Evolutionary conservation across 1,284 basidiomycete genomes (phyloP).

Genomic region (Pseudozyma thailandica): DNA sequence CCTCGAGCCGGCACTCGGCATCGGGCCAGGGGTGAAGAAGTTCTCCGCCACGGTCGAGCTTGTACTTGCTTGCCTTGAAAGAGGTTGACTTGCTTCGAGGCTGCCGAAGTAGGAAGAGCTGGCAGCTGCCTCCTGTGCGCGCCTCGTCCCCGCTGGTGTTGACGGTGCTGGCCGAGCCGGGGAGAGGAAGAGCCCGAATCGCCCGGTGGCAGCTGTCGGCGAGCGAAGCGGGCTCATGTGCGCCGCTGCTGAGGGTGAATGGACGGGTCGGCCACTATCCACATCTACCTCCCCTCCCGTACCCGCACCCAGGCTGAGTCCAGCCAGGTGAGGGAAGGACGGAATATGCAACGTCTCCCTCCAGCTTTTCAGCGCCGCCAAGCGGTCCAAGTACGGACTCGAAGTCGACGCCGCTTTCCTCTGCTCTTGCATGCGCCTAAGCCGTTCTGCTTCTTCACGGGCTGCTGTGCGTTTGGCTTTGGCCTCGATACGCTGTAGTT

Average conservation of each 20-base stretch:
- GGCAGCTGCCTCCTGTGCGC: slow-evolving; percentile 30
- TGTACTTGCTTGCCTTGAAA: slow-evolving; percentile 23
- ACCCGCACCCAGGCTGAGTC: slow-evolving; percentile 8
- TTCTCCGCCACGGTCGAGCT: slow-evolving; percentile 3
- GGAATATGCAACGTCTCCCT: slow-evolving; percentile 48
- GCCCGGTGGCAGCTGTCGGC: slow-evolving; percentile 29
- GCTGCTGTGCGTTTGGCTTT: slow-evolving; percentile 19
- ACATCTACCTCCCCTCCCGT: slow-evolving; percentile 17
- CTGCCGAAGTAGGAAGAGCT: slow-evolving; percentile 9
- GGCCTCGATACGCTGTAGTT: slow-evolving; percentile 11
- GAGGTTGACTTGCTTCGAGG: background rate
- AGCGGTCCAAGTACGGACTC: slow-evolving; percentile 22
- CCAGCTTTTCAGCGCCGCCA: slow-evolving; percentile 42
- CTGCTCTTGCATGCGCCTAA: slow-evolving; percentile 13
- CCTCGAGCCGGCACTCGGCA: slow-evolving; percentile 5
- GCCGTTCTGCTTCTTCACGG: slow-evolving; percentile 23
- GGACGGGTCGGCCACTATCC: slow-evolving; percentile 10
- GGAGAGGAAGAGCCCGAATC: slow-evolving; percentile 44
- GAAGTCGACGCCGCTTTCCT: slow-evolving; percentile 11
- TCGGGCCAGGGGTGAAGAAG: background rate
- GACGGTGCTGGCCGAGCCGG: slow-evolving; percentile 18
- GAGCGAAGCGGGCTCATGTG: slow-evolving; percentile 36
- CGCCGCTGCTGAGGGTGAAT: background rate
- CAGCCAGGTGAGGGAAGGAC: slow-evolving; percentile 27
- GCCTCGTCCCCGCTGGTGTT: slow-evolving; percentile 36